These are phyloP conservation scores for Ceratocystis colombiana DNA, from an alignment of 2,329 filamentous ascomycete genomes.

Conservation along the genomic window DNA sequence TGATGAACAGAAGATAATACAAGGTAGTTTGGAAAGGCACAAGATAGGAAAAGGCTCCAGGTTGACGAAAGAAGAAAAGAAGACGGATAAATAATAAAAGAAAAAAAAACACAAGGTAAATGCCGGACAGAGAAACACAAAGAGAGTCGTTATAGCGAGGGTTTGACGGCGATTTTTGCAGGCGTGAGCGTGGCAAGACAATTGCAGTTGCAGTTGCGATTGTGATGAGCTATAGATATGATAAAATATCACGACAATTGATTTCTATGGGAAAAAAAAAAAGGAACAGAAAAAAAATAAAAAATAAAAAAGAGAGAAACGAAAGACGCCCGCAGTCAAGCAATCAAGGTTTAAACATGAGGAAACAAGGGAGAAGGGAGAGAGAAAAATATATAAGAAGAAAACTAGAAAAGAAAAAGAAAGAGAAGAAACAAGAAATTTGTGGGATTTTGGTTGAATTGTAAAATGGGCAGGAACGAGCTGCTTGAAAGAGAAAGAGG, in stretches of 20 bases:
- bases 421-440: slow-evolving; percentile 8
- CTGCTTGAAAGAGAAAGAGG: not conserved
- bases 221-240: not conserved
- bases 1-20: not conserved
- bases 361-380: slow-evolving; percentile 4
- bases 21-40: not conserved
- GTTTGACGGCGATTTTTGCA: not conserved
- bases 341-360: slow-evolving; percentile 8
- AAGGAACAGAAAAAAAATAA: not conserved
- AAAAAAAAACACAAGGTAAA: not conserved
- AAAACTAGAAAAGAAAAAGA: slow-evolving; percentile 10
- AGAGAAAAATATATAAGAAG: slow-evolving; percentile 9
- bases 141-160: not conserved
- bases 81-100: too few species aligned
- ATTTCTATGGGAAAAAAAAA: not conserved
- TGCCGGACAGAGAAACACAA: not conserved
- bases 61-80: not conserved
- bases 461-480: not conserved
- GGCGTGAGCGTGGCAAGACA: not conserved
- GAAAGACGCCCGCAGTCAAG: slow-evolving; percentile 8
- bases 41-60: not conserved
- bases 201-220: not conserved
- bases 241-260: not conserved
- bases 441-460: slow-evolving; percentile 7
- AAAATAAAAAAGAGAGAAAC: not conserved